Base-by-base conservation (phyloP, 2,329 filamentous ascomycete species). In the Colletotrichum higginsianum region DNA sequence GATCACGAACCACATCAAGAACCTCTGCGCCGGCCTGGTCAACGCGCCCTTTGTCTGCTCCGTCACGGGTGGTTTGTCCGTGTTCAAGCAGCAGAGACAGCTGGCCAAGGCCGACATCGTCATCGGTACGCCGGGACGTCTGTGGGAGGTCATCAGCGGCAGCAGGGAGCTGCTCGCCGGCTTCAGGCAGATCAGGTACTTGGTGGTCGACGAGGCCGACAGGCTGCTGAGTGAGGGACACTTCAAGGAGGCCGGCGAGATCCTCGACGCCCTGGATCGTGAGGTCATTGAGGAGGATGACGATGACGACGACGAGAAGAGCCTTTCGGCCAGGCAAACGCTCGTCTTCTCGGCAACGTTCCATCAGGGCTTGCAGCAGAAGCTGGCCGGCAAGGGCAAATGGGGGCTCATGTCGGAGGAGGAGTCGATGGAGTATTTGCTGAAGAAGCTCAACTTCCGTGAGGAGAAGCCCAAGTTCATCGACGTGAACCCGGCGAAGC, bases 321-420 rank as follows among this genome's bases (percentile, higher is more conserved):
- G 81, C 8, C 75, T 81, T 13, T 79, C 85, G 52, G 78, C 88
- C 18, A 86, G 96, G 50, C 96, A 99, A 79, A 98, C 95, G 0
- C 88, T 99, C 0, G 94, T 99, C 23, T 99, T 99, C 81, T 98
- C 96, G 0, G 96, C 96, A 0, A 99, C 96, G 0, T 98, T 99
- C 81, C 93, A 97, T 79, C 96, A 95, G 78, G 92, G 92, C 0
- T 84, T 99, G 40, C 96, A 98, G 79, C 94, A 96, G 76, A 98
- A 98, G 80, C 87, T 99, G 15, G 91, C 93, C 1, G 93, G 94
- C 35, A 97, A 95, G 80, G 87, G 88, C 23, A 91, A 89, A 67
- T 89, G 67, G 42, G 15, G 80, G 74, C 53, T 74, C 16, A 82
- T 95, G 40, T 88, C 93, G 76, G 90, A 94, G 67, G 90, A 92